A percentile compares a stretch with the other conserved stretches of the same genome.
phyloP scores from a whole-genome alignment of 139 green algal genomes.

The Chlorella sp. region DNA sequence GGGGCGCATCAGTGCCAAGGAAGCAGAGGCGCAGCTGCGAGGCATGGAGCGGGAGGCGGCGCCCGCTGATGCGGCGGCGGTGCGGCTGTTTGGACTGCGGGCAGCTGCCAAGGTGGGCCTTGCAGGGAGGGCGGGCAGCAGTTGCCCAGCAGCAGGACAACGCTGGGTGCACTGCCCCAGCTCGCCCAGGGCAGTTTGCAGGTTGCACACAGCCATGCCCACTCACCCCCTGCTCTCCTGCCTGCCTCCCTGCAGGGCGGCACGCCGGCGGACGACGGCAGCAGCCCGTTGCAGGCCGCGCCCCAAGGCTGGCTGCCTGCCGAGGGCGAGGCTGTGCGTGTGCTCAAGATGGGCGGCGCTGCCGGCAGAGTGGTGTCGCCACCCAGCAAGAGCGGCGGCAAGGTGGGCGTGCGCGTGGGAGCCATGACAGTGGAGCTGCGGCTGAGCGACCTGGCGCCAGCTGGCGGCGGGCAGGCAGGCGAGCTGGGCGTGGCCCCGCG shows the following conservation, averaged over 20 bases:
- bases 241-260: neutral
- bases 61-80: constrained; percentile 5
- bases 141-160: no score
- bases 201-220: no score
- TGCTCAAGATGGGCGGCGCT: constrained; percentile 49
- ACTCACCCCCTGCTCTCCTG: no score
- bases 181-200: no score
- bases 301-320: constrained; percentile 24
- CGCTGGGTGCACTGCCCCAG: no score
- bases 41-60: constrained; percentile 28
- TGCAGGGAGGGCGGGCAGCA: no score
- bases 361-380: constrained; percentile 21
- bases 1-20: neutral
- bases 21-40: constrained; percentile 27
- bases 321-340: constrained; percentile 32
- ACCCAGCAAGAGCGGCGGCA: neutral
- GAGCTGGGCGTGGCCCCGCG: neutral
- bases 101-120: constrained; percentile 9
- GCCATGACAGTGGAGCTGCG: constrained; percentile 37
- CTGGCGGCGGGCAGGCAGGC: neutral
- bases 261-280: neutral
- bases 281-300: neutral
- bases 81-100: constrained; percentile 3
- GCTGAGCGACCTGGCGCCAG: constrained; percentile 33
- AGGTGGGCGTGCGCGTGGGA: constrained; percentile 44